Base-by-base conservation (phyloP, 2,329 filamentous ascomycete species). In the Cladosporium colombiae region DNA sequence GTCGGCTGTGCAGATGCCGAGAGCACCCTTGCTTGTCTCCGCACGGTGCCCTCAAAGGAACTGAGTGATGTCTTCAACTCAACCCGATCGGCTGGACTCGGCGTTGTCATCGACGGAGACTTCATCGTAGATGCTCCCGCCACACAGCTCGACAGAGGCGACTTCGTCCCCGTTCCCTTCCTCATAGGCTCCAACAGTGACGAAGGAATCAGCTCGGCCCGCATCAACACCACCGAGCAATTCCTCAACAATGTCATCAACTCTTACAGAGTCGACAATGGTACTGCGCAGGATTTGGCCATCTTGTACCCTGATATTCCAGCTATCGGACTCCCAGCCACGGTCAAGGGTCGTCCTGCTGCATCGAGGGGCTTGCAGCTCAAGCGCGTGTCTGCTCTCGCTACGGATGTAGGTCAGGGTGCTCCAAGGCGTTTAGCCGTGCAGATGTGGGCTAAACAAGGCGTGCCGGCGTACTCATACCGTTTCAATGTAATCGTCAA, bases 401-500 rank as follows among this genome's bases (percentile, higher is more conserved):
- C 52, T n/a, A 68, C 70, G 11, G 71, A 74, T 44, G 37, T n/a
- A 49, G 70, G 65, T 65, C 66, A 65, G 21, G 50, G 25, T 44
- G 68, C 67, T 31, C 68, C 69, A 1, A 37, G 71, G 37, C 64
- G 71, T 18, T 61, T 70, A 21, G 66, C 70, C 1, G 65, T 70
- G 10, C 65, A 71, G 57, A 61, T 62, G 46, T 74, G 70, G 68
- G 68, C 70, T 6, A 67, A 67, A 57, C 65, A 70, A 33, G 69
- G 67, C 44, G 68, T 68, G 8, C 66, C 63, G 61, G 59, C 70
- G 0, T 81, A 76, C 67, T 71, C 70, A 18, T 85, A 84, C 75
- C 77, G 80, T 44, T 84, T 83, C 68, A 78, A 84, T 65, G 80
- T 82, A 2, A 68, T 68, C 10, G 72, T 76, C 10, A 76, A 77